Percentiles rank a stretch among this genome's conserved stretches.
Conservation (phyloP, 768 basidiomycete genomes). For the Gymnopilus dilepis region DNA sequence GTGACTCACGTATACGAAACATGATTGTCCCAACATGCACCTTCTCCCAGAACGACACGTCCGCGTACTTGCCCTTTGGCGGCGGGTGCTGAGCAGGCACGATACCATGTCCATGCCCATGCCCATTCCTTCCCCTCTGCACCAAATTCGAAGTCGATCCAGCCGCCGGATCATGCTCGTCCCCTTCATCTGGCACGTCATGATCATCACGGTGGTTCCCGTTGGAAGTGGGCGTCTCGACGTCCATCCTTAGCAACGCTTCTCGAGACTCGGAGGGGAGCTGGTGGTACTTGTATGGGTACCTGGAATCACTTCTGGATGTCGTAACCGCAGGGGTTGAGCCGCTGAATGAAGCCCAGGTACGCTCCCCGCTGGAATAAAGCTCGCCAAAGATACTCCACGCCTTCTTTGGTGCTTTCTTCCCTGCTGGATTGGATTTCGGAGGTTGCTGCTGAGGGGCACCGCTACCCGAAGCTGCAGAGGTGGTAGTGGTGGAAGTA, state of each 20-base stretch:
- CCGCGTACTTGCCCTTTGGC: conserved; percentile 7
- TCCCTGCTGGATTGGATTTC: background rate
- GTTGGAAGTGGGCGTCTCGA: background rate
- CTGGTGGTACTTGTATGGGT: background rate
- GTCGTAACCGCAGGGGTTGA: background rate
- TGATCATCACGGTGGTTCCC: background rate
- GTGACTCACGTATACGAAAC: conserved; percentile 7
- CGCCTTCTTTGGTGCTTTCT: background rate
- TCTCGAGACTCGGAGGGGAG: background rate
- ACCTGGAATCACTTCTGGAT: background rate
- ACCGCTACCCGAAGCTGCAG: too few species aligned
- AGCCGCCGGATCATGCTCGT: background rate
- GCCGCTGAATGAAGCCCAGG: background rate
- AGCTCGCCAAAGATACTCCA: conserved; percentile 4
- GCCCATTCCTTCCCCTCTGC: background rate
- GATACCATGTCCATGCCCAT: background rate
- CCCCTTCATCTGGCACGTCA: background rate
- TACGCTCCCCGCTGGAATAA: background rate
- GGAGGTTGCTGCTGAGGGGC: too few species aligned
- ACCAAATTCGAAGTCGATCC: background rate
- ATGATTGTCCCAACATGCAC: conserved; percentile 1
- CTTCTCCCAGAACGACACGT: background rate
- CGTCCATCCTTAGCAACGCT: background rate
- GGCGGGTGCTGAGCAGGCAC: background rate
- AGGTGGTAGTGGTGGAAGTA: too few species aligned